Percentiles rank a stretch among this genome's conserved stretches.
These are phyloP conservation scores for Pilaira anomala DNA, from an alignment of 192 early-diverging fungal species.

Conservation along the genomic window DNA sequence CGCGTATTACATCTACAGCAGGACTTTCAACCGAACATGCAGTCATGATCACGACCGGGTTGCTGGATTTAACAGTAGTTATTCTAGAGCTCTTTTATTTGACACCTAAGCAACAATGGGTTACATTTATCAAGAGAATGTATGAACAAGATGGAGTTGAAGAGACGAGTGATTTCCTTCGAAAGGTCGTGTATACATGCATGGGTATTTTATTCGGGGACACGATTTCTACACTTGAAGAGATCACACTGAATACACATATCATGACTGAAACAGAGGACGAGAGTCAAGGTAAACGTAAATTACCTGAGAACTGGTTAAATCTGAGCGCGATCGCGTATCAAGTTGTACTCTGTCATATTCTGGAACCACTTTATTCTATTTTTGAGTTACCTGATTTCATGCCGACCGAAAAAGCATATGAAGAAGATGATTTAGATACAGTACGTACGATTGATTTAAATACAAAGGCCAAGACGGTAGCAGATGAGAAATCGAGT, in stretches of 20 bases:
- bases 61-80: constrained; percentile 34
- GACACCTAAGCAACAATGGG: constrained; percentile 27
- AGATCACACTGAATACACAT: neutral
- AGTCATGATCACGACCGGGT: constrained; percentile 31
- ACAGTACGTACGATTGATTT: neutral
- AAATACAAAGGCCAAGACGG: neutral
- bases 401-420: constrained; percentile 4
- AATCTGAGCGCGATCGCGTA: constrained; percentile 41
- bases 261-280: constrained; percentile 10
- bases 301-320: constrained; percentile 34
- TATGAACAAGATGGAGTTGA: constrained; percentile 15
- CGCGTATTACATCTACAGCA: neutral
- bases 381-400: constrained; percentile 24
- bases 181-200: constrained; percentile 27
- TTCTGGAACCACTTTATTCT: constrained; percentile 23
- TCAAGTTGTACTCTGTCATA: constrained; percentile 33
- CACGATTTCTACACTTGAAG: constrained; percentile 1
- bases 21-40: neutral
- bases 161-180: constrained; percentile 19
- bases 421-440: constrained; percentile 13
- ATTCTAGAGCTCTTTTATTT: constrained; percentile 34
- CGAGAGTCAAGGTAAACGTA: neutral
- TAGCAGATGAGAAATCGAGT: neutral
- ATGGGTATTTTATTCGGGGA: constrained; percentile 34
- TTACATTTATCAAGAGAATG: constrained; percentile 10